These are phyloP conservation scores for Rhizopus arrhizus DNA, from an alignment of 371 early-diverging fungal genomes.

Conservation along the genomic window DNA sequence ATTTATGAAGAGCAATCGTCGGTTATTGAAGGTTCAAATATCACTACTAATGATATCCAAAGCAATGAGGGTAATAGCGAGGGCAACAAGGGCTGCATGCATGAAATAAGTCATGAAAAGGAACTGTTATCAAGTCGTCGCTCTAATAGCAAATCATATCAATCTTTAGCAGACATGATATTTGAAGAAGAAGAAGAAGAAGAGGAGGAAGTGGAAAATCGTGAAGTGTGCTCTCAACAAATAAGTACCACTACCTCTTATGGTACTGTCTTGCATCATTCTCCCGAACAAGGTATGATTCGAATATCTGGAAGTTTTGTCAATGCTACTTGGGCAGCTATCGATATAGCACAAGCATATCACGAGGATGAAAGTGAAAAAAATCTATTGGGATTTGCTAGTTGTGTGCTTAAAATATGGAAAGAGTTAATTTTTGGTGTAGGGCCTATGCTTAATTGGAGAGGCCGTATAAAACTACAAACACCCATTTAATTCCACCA, in stretches of 20 bases:
- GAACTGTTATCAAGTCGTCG: neutral
- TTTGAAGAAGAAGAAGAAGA: neutral
- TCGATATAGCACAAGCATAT: slow-evolving; percentile 32
- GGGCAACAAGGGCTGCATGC: too few relatives aligned
- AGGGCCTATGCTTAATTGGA: slow-evolving; percentile 34
- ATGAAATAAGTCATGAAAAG: too few relatives aligned
- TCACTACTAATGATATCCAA: neutral
- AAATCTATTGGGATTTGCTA: slow-evolving; percentile 12
- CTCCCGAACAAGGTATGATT: neutral
- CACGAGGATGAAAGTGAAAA: slow-evolving; percentile 14
- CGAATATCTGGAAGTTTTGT: slow-evolving; percentile 25
- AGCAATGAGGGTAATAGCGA: neutral
- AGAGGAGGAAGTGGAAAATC: neutral
- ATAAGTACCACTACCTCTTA: slow-evolving; percentile 12
- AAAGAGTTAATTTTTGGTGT: slow-evolving; percentile 39
- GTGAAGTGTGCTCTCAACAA: neutral
- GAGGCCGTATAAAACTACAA: slow-evolving; percentile 14
- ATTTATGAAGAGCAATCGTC: neutral
- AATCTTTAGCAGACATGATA: slow-evolving; percentile 44
- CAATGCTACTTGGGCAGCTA: slow-evolving; percentile 33
- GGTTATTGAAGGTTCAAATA: too few relatives aligned
- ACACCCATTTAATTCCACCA: slow-evolving; percentile 13
- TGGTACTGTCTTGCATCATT: slow-evolving; percentile 18
- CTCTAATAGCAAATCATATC: slow-evolving; percentile 26
- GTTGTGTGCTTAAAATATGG: slow-evolving; percentile 37